phyloP scores from a whole-genome alignment of 345 rosid genomes.

The Capsella bursapastoris region DNA sequence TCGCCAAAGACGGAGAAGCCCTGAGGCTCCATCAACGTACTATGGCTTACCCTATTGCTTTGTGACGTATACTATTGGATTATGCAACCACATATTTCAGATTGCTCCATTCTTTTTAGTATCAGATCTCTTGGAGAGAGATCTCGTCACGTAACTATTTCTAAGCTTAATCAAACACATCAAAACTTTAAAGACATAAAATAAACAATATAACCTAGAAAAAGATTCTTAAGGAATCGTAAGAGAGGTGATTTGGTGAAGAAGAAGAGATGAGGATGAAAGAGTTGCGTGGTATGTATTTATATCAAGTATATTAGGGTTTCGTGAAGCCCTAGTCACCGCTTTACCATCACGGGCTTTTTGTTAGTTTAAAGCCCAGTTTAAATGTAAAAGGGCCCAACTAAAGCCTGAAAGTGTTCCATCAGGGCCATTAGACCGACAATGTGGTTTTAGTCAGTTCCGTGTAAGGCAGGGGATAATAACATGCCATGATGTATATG shows the following conservation, averaged over 20 bases:
- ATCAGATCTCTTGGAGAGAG: constrained; percentile 40
- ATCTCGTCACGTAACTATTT: constrained; percentile 10
- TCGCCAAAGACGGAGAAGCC: constrained; percentile 38
- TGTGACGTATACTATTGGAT: constrained; percentile 43
- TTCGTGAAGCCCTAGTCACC: constrained; percentile 32
- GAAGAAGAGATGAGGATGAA: not conserved
- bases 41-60: not conserved
- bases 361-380: not conserved
- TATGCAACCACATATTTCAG: constrained; percentile 39
- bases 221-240: too few relatives aligned
- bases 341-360: constrained; percentile 6
- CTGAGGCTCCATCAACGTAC: constrained; percentile 37
- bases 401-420: not conserved
- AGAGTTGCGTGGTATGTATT: not conserved
- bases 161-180: not conserved
- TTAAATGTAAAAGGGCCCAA: not conserved
- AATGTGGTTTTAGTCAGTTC: too few relatives aligned
- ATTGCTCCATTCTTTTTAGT: constrained; percentile 36
- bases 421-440: too few relatives aligned
- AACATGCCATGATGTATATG: too few relatives aligned
- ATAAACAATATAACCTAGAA: fast-evolving
- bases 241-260: not conserved
- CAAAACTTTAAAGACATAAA: too few relatives aligned
- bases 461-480: too few relatives aligned
- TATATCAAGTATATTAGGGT: constrained; percentile 24